phyloP scores from a whole-genome alignment of 371 early-diverging fungal species.

The Entomophthora muscae region DNA sequence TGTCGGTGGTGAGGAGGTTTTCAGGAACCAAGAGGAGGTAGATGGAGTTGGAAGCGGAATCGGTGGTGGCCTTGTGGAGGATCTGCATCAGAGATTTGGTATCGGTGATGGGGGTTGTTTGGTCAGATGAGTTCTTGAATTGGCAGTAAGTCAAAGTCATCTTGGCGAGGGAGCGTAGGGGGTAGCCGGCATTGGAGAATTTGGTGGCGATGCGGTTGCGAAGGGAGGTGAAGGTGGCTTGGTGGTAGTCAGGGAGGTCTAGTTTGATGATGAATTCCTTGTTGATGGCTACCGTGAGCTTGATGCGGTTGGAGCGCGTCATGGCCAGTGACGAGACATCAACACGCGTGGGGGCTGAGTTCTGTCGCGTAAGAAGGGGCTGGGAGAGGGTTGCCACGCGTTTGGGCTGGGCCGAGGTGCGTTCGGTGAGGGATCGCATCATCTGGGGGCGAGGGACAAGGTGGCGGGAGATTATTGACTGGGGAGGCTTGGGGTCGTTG shows the following conservation, averaged over 20 bases:
- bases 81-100: background rate
- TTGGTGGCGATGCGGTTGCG: background rate
- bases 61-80: background rate
- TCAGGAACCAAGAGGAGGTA: background rate
- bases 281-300: background rate
- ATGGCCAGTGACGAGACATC: background rate
- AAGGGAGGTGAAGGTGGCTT: background rate
- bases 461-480: background rate
- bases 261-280: slow-evolving; percentile 4
- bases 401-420: background rate
- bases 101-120: background rate
- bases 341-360: background rate
- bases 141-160: background rate
- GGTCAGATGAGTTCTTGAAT: background rate
- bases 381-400: background rate
- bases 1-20: background rate
- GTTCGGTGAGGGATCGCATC: background rate
- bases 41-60: background rate
- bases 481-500: background rate
- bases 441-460: background rate
- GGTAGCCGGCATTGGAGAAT: slow-evolving; percentile 2
- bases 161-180: background rate
- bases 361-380: background rate
- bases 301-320: background rate
- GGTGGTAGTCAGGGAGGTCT: background rate